Evolutionary conservation across 352 stramenopile species (phyloP), one percentile per base, ranked within the genome.

Genomic region (Phytophthora cajani): DNA sequence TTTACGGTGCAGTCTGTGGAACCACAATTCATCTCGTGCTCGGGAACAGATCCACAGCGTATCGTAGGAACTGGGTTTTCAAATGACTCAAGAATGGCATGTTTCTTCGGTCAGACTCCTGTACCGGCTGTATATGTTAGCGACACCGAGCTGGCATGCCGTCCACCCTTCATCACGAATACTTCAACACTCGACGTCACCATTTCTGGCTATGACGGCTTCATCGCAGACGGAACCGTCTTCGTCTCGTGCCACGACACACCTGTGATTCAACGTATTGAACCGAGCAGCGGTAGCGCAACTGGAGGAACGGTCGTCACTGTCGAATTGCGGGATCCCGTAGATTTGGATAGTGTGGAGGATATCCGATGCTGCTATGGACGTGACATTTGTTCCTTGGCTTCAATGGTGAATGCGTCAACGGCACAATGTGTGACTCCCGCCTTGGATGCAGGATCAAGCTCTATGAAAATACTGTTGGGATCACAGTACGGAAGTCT

Each of bases 21-120:
- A 9, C 81, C 81, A 5, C 69, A 21, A 19, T 10, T 85, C 8
- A 58, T 64, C 5, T 30, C 62, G 1, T 83, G 78, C 27, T 49
- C 42, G 3, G 47, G 49, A 6, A 62, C 32, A 8, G 53, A 62
- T 10, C 58, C 72, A 9, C 38, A 90, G 1, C 42, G 42, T 14
- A 16, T 92, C 0, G 36, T 46, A 12, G 81, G 82, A 17, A 52
- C 56, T 51, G 84, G 80, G 0, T 90, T 88, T 50, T 62, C 69
- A 5, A 73, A 76, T 40, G 11, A 64, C 40, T 74, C 44, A 1
- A 58, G 58, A 6, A 58, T 87, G 21, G 54, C 50, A n/a, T 92
- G 84, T 19, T 32, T 80, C 19, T 88, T 92, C 32, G 53, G 70
- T 44, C 21, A 53, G 9, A 69, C 71, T 14, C 44, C 77, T 23